Percentiles rank a stretch among this genome's conserved stretches.
phyloP scores from a whole-genome alignment of 805 yeast genomes.

The Cyberlindnera japonica region DNA sequence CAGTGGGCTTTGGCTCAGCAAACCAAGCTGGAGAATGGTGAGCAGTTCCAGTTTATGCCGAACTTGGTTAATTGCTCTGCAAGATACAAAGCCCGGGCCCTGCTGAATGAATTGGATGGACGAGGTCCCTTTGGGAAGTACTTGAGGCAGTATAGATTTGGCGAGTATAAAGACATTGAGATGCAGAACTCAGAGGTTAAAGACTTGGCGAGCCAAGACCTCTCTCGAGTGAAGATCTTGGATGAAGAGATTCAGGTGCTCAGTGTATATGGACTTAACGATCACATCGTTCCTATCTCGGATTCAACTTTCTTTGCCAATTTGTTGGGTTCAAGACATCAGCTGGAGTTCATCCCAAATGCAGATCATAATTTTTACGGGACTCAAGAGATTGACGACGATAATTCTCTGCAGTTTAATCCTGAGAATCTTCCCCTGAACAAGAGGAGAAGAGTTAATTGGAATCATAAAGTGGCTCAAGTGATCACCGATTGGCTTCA shows the following conservation, averaged over 20 bases:
- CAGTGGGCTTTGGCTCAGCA: conserved; percentile 58
- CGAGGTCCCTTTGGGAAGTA: conserved; percentile 23
- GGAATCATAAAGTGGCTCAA: conserved; percentile 50
- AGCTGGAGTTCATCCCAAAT: conserved; percentile 50
- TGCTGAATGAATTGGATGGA: conserved; percentile 17
- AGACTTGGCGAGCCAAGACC: conserved; percentile 47
- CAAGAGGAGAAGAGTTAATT: conserved; percentile 50
- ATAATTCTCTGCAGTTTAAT: conserved; percentile 29
- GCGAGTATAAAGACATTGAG: conserved; percentile 39
- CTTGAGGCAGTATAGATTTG: conserved; percentile 47
- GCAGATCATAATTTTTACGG: conserved; percentile 88
- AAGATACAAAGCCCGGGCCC: conserved; percentile 42
- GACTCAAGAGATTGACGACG: conserved; percentile 33
- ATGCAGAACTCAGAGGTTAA: conserved; percentile 49
- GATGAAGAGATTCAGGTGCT: conserved; percentile 49
- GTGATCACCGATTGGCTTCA: conserved; percentile 45
- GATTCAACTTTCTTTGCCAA: conserved; percentile 63
- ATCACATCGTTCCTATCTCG: conserved; percentile 57
- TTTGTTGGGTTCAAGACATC: conserved; percentile 51
- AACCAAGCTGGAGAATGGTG: conserved; percentile 29
- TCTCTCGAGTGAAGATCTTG: conserved; percentile 38
- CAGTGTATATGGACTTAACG: conserved; percentile 69
- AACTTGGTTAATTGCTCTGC: conserved; percentile 70
- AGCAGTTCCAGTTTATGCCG: conserved; percentile 48
- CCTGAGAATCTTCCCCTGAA: conserved; percentile 42